A percentile compares a stretch with the other conserved stretches of the same genome.
These are phyloP conservation scores for Wickerhamomyces chaumierensis DNA, from an alignment of 805 yeast species.

Conservation along the genomic window DNA sequence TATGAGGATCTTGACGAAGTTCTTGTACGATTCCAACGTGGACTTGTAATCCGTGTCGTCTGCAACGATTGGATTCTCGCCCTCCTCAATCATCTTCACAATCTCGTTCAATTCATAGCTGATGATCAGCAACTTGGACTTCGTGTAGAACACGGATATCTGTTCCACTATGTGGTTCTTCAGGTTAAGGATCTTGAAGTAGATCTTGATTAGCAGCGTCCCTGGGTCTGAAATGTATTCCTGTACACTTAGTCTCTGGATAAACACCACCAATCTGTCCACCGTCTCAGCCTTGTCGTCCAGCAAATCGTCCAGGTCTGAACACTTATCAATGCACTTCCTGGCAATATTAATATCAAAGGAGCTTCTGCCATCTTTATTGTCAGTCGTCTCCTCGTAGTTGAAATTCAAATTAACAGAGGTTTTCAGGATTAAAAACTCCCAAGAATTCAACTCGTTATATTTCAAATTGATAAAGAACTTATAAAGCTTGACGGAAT, in stretches of 20 bases:
- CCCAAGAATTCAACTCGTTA: slow-evolving; percentile 21
- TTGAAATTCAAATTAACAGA: slow-evolving; percentile 19
- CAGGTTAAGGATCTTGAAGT: slow-evolving; percentile 30
- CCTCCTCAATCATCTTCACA: slow-evolving; percentile 18
- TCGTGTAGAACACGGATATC: slow-evolving; percentile 48
- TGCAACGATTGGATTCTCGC: slow-evolving; percentile 11
- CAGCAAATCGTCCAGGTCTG: slow-evolving; percentile 28
- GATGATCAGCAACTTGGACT: slow-evolving; percentile 52
- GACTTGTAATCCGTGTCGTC: slow-evolving; percentile 25
- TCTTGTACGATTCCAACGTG: slow-evolving; percentile 39
- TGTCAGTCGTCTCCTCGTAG: slow-evolving; percentile 1
- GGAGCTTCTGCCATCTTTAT: slow-evolving; percentile 12
- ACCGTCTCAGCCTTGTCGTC: slow-evolving; percentile 34
- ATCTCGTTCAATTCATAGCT: slow-evolving; percentile 47
- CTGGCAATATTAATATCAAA: slow-evolving; percentile 45
- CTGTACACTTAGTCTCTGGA: slow-evolving; percentile 15
- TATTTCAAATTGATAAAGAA: slow-evolving; percentile 18
- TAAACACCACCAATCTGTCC: slow-evolving; percentile 31
- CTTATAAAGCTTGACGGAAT: slow-evolving; percentile 17
- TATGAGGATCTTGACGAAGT: slow-evolving; percentile 46
- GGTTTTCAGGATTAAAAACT: slow-evolving; percentile 19
- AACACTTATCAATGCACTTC: slow-evolving; percentile 41
- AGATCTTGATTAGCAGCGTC: slow-evolving; percentile 14
- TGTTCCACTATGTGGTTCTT: slow-evolving; percentile 40
- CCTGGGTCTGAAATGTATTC: slow-evolving; percentile 17